Conservation (phyloP, 306 rosid genomes). For the Castanospermum australe region DNA sequence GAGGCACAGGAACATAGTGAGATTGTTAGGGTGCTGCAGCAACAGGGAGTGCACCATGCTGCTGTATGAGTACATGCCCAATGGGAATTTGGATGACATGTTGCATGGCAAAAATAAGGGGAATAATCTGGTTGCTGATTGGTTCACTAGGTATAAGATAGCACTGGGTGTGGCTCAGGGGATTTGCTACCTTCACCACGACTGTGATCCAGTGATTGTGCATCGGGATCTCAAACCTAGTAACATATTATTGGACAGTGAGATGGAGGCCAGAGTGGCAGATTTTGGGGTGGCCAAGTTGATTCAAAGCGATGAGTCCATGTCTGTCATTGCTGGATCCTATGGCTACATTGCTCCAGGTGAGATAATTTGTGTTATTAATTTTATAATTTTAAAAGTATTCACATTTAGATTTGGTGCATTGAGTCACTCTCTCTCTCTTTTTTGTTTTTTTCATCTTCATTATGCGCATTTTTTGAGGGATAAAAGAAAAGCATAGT, state of each 20-base stretch:
- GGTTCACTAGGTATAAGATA: constrained; percentile 82
- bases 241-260: constrained; percentile 75
- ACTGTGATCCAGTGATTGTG: constrained; percentile 85
- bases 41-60: constrained; percentile 86
- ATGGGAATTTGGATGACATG: constrained; percentile 80
- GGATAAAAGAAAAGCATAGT: too few relatives aligned
- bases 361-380: not conserved
- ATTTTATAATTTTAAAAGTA: not conserved
- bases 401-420: not conserved
- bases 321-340: constrained; percentile 97
- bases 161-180: constrained; percentile 97
- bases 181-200: constrained; percentile 93
- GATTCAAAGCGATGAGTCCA: constrained; percentile 77
- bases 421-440: not conserved
- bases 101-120: constrained; percentile 74
- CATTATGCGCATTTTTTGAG: not conserved
- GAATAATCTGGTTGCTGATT: constrained; percentile 68
- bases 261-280: constrained; percentile 94
- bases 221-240: constrained; percentile 94
- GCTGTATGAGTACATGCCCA: constrained; percentile 92
- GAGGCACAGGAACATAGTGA: constrained; percentile 95
- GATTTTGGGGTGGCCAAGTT: constrained; percentile 95
- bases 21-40: constrained; percentile 91
- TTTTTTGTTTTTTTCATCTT: not conserved
- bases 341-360: constrained; percentile 99